phyloP scores from a whole-genome alignment of 306 rosid genomes.

The Chamaecrista fasciculata region DNA sequence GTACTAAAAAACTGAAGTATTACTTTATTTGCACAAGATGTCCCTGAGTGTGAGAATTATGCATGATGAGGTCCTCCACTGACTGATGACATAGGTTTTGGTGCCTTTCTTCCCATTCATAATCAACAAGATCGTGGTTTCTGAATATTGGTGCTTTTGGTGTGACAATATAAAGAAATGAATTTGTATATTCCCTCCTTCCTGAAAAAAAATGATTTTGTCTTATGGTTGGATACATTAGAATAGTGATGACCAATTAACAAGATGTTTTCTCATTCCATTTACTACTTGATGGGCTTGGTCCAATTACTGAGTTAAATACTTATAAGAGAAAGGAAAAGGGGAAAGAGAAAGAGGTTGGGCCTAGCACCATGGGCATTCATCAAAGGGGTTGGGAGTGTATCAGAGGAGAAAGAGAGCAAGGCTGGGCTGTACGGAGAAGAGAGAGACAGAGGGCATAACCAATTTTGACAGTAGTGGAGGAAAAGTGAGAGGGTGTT shows the following conservation, averaged over 20 bases:
- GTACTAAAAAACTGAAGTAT: conserved; percentile 4
- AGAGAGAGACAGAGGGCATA: too few relatives aligned
- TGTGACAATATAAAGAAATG: conserved; percentile 2
- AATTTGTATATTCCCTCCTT: conserved; percentile 13
- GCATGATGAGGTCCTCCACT: background rate
- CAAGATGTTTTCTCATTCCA: conserved; percentile 10
- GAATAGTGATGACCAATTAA: conserved; percentile 2
- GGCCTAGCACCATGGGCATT: too few relatives aligned
- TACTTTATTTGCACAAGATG: background rate
- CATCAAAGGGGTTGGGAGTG: too few relatives aligned
- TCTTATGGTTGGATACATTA: background rate
- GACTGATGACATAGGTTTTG: conserved; percentile 15
- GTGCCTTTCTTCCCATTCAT: conserved; percentile 1
- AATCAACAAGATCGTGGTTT: conserved; percentile 1
- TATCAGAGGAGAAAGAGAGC: too few relatives aligned
- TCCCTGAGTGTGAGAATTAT: conserved; percentile 6
- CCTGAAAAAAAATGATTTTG: background rate
- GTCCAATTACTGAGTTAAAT: too few relatives aligned
- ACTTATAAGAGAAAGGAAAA: too few relatives aligned
- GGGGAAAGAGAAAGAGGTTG: too few relatives aligned
- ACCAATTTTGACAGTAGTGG: too few relatives aligned
- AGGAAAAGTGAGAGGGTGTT: too few relatives aligned
- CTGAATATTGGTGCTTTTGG: background rate
- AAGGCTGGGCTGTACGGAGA: too few relatives aligned
- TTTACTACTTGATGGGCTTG: too few relatives aligned